phyloP scores from a whole-genome alignment of 202 grass and related monocot genomes.

The Alloteropsis angusta region DNA sequence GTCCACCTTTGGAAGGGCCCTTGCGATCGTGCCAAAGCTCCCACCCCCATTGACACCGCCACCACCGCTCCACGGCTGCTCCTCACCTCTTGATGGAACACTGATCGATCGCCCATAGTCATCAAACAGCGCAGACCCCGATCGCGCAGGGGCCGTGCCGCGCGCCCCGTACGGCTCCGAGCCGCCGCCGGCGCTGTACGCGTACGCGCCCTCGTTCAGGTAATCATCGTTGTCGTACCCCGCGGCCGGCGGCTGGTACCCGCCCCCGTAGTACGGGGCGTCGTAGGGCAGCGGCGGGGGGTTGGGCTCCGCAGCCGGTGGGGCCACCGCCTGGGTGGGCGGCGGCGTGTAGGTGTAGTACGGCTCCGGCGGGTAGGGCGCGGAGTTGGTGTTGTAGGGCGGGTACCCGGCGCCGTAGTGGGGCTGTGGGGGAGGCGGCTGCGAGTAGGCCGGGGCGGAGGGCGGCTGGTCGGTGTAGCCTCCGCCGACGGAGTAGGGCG shows the following conservation, averaged over 20 bases:
- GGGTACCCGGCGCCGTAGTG: conserved; percentile 34
- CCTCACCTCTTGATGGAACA: conserved; percentile 27
- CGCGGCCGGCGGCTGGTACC: conserved; percentile 32
- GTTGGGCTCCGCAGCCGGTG: conserved; percentile 27
- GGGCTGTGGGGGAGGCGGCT: conserved; percentile 18
- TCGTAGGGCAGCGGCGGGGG: conserved; percentile 43
- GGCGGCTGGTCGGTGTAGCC: conserved; percentile 40
- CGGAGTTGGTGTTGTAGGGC: conserved; percentile 45
- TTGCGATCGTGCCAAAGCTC: conserved; percentile 54
- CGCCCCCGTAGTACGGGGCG: conserved; percentile 38
- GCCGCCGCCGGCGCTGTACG: conserved; percentile 40
- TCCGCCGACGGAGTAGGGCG: conserved; percentile 46
- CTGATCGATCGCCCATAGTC: conserved; percentile 90
- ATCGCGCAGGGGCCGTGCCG: conserved; percentile 60
- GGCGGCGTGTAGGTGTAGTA: conserved; percentile 53
- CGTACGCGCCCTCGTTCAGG: conserved; percentile 66
- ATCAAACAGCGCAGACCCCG: conserved; percentile 64
- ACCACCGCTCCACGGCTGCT: background rate
- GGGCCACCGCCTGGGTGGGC: conserved; percentile 6
- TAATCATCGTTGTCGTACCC: conserved; percentile 41
- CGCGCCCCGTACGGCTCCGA: conserved; percentile 64
- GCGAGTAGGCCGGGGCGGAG: conserved; percentile 47
- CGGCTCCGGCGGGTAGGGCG: conserved; percentile 42
- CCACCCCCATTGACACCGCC: conserved; percentile 14
- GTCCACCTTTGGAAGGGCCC: conserved; percentile 76